Evolutionary conservation across 2,329 filamentous ascomycete species (phyloP), one percentile per base, ranked within the genome.

Genomic region (Xylariales sp.): DNA sequence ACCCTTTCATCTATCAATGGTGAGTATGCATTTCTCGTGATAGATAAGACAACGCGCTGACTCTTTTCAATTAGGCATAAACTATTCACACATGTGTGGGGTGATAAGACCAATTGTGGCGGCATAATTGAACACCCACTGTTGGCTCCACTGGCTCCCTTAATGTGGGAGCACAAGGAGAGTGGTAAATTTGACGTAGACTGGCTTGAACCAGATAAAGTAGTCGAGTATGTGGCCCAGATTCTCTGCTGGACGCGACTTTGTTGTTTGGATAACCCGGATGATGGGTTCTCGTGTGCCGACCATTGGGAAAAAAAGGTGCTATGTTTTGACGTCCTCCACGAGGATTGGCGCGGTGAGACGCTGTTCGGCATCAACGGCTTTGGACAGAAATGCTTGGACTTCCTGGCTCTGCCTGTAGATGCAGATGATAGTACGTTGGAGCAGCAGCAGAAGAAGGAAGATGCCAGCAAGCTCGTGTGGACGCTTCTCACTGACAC

Each of bases 181-280:
- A 42, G n/a, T n/a, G n/a, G n/a, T n/a, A n/a, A n/a, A n/a, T n/a
- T n/a, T n/a, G n/a, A n/a, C n/a, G n/a, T n/a, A 49, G 7, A 41
- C 50, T 5, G 57, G 57, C 8, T 41, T 59, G 17, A 43, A 3
- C 40, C 49, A 6, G 40, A 47, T 2, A 54, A 50, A 0, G 38
- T 64, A 0, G 41, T 64, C 24, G 63, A 66, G 13, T 69, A 69
- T 33, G 54, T 63, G 6, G 47, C 52, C 2, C 66, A 67, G 28
- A 56, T 65, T 19, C 41, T 66, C 5, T 54, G 56, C 12, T 70
- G 63, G 63, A 40, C 49, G 7, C 48, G 55, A 2, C 31, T 58
- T 18, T 40, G 39, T 28, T 49, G 49, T 41, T 41, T 58, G 3
- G 45, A 56, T 17, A 47, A 54, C 14, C 30, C 40, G 0, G 43